Percentiles rank a stretch among this genome's conserved stretches.
phyloP scores from a whole-genome alignment of 257 asterid genomes.

The Solanum arcanum region DNA sequence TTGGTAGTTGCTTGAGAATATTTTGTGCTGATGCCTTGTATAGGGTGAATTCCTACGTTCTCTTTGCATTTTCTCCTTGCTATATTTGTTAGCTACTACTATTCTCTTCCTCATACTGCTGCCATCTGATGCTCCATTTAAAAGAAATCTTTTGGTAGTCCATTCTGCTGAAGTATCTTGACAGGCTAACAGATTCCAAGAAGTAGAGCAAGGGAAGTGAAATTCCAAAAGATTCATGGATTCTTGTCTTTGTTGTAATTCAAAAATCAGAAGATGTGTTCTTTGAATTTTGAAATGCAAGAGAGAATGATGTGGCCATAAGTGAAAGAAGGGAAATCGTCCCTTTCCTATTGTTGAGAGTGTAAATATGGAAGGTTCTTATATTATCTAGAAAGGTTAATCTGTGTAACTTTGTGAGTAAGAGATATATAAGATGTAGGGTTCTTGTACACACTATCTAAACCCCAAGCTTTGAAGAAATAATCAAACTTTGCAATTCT shows the following conservation, averaged over 20 bases:
- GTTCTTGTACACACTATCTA: not conserved
- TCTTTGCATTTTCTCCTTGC: not conserved
- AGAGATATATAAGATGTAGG: not conserved
- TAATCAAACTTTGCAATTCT: not conserved
- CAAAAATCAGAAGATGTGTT: not conserved
- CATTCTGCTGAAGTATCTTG: not conserved
- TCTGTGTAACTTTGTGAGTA: not conserved
- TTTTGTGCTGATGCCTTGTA: not conserved
- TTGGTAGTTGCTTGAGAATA: not conserved
- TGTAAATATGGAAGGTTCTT: not conserved
- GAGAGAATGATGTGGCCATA: not conserved
- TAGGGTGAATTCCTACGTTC: not conserved
- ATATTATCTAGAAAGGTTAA: not conserved
- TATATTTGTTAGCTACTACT: not conserved
- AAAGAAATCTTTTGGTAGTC: not conserved
- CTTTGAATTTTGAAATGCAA: not conserved
- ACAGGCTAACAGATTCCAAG: not conserved
- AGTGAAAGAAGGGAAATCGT: not conserved
- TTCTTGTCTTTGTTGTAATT: not conserved
- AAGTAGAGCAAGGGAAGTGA: not conserved
- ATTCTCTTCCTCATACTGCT: not conserved
- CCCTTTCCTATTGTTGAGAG: not conserved
- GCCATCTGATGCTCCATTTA: not conserved
- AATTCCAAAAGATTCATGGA: not conserved
- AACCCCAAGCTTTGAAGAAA: not conserved